Evolutionary conservation across 1,284 basidiomycete species (phyloP).

Genomic region (Cryptococcus floricola): DNA sequence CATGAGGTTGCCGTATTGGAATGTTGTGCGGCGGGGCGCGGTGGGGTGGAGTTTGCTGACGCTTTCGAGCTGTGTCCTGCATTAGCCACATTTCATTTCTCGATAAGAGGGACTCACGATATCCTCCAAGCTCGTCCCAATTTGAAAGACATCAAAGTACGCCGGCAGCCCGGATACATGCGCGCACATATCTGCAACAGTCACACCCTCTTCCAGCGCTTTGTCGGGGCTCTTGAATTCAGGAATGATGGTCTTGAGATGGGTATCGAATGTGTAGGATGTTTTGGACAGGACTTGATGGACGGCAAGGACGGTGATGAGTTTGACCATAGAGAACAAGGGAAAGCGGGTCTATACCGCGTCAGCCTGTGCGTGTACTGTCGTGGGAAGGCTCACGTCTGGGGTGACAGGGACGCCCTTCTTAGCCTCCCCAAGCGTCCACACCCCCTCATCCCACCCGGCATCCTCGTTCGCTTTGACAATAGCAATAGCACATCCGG

Average conservation of each 20-base stretch:
- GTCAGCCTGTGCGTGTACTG: neutral
- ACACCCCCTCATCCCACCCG: neutral
- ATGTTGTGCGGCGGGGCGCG: neutral
- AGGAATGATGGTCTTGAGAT: neutral
- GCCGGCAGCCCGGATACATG: conserved; percentile 4
- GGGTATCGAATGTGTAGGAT: neutral
- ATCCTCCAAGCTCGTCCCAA: neutral
- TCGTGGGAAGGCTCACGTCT: neutral
- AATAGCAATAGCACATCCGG: neutral
- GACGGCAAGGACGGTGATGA: conserved; percentile 3
- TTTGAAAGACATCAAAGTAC: neutral
- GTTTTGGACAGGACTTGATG: neutral
- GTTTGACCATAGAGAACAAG: conserved; percentile 1
- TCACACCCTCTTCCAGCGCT: neutral
- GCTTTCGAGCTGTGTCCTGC: neutral
- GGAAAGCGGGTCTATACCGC: neutral
- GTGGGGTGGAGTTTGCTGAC: neutral
- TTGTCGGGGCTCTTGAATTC: neutral
- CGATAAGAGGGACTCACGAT: neutral
- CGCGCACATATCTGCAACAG: conserved; percentile 1
- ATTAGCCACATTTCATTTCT: too few relatives aligned
- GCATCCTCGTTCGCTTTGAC: neutral
- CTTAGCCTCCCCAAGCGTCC: neutral
- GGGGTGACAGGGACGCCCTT: neutral
- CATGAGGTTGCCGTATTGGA: conserved; percentile 1